phyloP scores from a whole-genome alignment of 805 yeast species.

The Saccharomyces paradoxus region DNA sequence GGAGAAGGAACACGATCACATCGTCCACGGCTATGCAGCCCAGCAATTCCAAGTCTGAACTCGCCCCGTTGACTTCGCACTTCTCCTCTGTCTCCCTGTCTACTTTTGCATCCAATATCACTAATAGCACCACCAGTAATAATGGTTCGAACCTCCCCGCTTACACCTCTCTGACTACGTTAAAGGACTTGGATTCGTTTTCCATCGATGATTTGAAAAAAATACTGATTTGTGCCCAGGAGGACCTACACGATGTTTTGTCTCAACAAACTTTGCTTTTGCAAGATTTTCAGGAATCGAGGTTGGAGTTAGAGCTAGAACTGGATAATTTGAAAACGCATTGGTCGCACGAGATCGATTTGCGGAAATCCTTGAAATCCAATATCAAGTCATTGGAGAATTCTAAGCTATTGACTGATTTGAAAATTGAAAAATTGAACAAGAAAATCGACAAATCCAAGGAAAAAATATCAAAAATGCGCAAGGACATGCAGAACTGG shows the following conservation, averaged over 20 bases:
- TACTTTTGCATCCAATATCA: background rate
- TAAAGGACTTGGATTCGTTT: slow-evolving; percentile 24
- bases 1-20: slow-evolving; percentile 20
- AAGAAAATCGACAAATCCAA: slow-evolving; percentile 22
- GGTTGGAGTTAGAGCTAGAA: slow-evolving; percentile 22
- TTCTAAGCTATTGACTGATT: slow-evolving; percentile 26
- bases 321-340: slow-evolving; percentile 25
- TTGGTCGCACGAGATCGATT: slow-evolving; percentile 29
- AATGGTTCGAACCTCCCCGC: slow-evolving; percentile 13
- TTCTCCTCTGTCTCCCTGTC: slow-evolving; percentile 1
- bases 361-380: slow-evolving; percentile 27
- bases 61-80: background rate
- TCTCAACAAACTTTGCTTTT: slow-evolving; percentile 19
- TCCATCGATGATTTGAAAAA: slow-evolving; percentile 28
- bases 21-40: slow-evolving; percentile 1
- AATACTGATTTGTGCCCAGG: slow-evolving; percentile 28
- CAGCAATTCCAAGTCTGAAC: background rate
- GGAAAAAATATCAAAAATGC: slow-evolving; percentile 22
- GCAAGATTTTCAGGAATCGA: slow-evolving; percentile 26
- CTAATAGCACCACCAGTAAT: background rate
- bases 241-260: slow-evolving; percentile 29
- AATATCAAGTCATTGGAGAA: slow-evolving; percentile 30
- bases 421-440: slow-evolving; percentile 24
- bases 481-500: slow-evolving; percentile 25
- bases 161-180: slow-evolving; percentile 21